Evolutionary conservation across 176 grass and related monocot genomes (phyloP).

Genomic region (bread wheat (Triticum aestivum)): DNA sequence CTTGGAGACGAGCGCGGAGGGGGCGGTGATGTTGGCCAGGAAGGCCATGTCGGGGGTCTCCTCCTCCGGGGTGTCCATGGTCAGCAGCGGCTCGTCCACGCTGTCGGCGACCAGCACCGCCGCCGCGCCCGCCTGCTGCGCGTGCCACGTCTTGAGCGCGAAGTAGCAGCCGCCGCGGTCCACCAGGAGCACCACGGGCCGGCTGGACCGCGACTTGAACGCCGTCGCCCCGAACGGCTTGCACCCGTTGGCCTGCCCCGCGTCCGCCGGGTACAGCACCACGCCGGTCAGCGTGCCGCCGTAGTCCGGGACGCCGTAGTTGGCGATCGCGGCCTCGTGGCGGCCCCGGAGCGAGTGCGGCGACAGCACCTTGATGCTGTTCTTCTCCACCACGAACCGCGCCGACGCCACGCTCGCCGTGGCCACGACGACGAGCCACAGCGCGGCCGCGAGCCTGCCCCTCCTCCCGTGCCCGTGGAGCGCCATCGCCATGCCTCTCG

Average conservation of each 20-base stretch:
- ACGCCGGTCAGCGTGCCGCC: conserved; percentile 75
- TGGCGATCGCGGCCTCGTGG: conserved; percentile 77
- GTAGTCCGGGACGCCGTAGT: conserved; percentile 91
- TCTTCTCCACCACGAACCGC: conserved; percentile 86
- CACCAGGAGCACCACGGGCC: conserved; percentile 78
- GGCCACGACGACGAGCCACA: conserved; percentile 23
- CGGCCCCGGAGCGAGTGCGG: conserved; percentile 51
- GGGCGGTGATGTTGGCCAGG: conserved; percentile 71
- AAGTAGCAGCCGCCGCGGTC: conserved; percentile 97
- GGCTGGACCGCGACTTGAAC: conserved; percentile 53
- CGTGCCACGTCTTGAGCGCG: conserved; percentile 92
- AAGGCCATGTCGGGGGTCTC: conserved; percentile 52
- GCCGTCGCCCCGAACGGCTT: conserved; percentile 19
- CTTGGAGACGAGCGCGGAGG: conserved; percentile 59
- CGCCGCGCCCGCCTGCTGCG: conserved; percentile 69
- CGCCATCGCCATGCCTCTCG: conserved; percentile 27
- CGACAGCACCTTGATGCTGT: conserved; percentile 61
- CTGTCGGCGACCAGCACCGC: conserved; percentile 83
- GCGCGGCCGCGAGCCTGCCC: conserved; percentile 10
- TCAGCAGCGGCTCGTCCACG: conserved; percentile 73
- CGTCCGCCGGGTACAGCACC: conserved; percentile 57
- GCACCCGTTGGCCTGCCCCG: conserved; percentile 44
- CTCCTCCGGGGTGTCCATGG: conserved; percentile 80
- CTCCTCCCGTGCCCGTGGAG: background rate
- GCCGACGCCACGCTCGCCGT: conserved; percentile 29